Evolutionary conservation across 1,139 yeast genomes (phyloP), one percentile per base, ranked within the genome.

Genomic region (Sugiyamaella grinbergsii): DNA sequence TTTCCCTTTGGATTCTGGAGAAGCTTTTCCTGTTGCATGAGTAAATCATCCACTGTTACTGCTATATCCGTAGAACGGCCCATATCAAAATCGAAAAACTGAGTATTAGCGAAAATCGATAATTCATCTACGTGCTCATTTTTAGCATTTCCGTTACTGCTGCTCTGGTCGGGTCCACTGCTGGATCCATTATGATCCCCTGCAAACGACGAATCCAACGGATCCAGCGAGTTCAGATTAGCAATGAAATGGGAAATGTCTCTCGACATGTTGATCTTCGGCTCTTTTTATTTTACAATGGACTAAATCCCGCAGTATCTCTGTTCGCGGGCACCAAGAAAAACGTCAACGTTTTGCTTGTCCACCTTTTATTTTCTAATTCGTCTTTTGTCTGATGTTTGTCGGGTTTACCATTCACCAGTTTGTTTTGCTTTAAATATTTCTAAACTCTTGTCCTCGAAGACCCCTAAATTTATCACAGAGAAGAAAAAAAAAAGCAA

Each of bases 21-120:
- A 51, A 62, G 66, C 55, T 64, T 63, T 56, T 71, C 73, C 57
- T 71, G 73, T 56, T 68, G 71, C 69, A 69, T 67, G 50, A 67
- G 58, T 53, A 70, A 59, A 54, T 71, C 74, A 54, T 70, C 74
- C 20, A 68, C 72, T 4, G 71, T 61, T 5, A 69, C 71, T 6
- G 73, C 70, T 51, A 71, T 67, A 53, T 72, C 73, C 29, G 75
- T 70, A 40, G 72, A 61, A 46, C 72, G 61, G 42, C 76, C 76
- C 60, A 72, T 65, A 51, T 72, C 76, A 52, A 72, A 68, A 61
- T 72, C 76, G 57, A 72, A 72, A 58, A 72, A 72, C 49, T 71
- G 70, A 36, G 76, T 72, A 58, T 72, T 71, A 43, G 75, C 59
- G 59, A 72, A 72, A 47, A 72, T 64, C 40, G 70, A 62, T 49